Base-by-base conservation (phyloP, 768 basidiomycete species). In the Mycena maculata region DNA sequence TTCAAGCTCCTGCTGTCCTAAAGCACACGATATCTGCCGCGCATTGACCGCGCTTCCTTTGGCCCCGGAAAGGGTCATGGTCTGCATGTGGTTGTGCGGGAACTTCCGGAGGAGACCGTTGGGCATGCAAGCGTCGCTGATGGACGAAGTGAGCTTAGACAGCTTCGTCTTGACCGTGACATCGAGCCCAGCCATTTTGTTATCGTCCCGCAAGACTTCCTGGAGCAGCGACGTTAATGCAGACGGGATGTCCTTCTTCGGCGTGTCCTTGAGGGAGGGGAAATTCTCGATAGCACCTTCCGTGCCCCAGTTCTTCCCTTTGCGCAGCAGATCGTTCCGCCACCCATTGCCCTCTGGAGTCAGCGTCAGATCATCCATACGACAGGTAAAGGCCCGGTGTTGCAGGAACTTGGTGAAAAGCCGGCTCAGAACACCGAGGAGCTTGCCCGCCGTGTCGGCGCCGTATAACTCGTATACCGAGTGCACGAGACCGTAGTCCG, bases 71-170 rank as follows among this genome's bases (percentile, higher is more conserved):
- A 93, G 87, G 2, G 96, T 98, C 98, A 99, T 99, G 49, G 92
- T 90, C 78, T 99, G 97, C 98, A 99, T 99, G 87, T 99, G 91
- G 80, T 99, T 99, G 75, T 95, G 89, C 44, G 98, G 98, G 84
- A 99, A 99, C 68, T 92, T 90, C 73, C 96, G 94, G 72, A 95
- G 85, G 52, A 99, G 88, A 36, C 92, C 92, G 53, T 87, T 83
- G 15, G 97, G 98, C 72, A 99, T 87, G 75, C 92, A 92, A 7
- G 89, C 86, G 73, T 98, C 92, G 62, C 94, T 93, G 72, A 98
- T 93, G 16, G 93, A 90, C 55, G 94, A 91, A 22, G 95, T 98
- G 62, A 98, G 90, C 76, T 92, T 92, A 45, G 91, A 87, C 62
- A 95, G 83, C 74, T 90, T 93, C 65, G 86, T 90, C 83, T 96